These are phyloP conservation scores for Saxophila tyrrhenica DNA, from an alignment of 495 filamentous ascomycete species.

Conservation along the genomic window DNA sequence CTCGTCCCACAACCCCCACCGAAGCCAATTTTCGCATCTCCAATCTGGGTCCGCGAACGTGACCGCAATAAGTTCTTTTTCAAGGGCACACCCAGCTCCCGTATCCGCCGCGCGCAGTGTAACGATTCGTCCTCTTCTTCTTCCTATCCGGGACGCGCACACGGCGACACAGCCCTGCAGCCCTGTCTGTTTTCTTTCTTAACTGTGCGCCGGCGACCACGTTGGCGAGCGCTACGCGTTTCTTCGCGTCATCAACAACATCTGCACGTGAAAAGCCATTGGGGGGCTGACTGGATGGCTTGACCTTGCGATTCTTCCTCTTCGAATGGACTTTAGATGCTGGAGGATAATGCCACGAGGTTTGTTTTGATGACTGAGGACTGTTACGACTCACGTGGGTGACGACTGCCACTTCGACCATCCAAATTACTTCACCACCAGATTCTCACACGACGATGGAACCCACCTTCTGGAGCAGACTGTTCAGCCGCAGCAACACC, in stretches of 20 bases:
- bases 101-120: background rate
- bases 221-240: background rate
- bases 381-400: background rate
- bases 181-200: background rate
- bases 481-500: background rate
- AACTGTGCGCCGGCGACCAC: background rate
- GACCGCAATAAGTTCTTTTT: too few relatives aligned
- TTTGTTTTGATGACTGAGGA: background rate
- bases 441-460: background rate
- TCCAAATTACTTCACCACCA: background rate
- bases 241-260: background rate
- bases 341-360: background rate
- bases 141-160: background rate
- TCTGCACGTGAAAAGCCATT: background rate
- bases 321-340: background rate
- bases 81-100: background rate
- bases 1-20: too few relatives aligned
- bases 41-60: too few relatives aligned
- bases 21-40: too few relatives aligned
- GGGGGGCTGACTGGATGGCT: background rate
- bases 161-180: background rate
- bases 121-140: background rate
- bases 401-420: background rate
- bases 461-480: background rate
- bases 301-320: too few relatives aligned